These are phyloP conservation scores for Rhodotorula sp. DNA, from an alignment of 1,284 basidiomycete genomes.

Conservation along the genomic window DNA sequence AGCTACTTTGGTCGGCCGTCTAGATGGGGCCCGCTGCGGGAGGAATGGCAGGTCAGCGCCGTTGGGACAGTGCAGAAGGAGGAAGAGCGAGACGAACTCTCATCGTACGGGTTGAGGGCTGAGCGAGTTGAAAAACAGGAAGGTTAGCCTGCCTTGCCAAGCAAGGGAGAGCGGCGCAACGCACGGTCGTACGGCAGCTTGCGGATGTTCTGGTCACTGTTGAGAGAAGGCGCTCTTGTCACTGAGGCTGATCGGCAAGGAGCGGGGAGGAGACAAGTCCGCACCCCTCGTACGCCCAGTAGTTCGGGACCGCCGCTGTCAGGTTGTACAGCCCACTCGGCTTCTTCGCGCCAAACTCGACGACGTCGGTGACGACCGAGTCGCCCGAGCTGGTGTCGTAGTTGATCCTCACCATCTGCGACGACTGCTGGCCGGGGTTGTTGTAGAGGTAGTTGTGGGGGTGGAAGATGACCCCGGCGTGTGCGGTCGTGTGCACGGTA, in stretches of 20 bases:
- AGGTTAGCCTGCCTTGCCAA: neutral
- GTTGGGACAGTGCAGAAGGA: neutral
- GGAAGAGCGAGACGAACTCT: neutral
- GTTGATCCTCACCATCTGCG: slow-evolving; percentile 47
- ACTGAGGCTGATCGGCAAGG: slow-evolving; percentile 13
- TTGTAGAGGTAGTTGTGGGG: slow-evolving; percentile 48
- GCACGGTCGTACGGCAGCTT: slow-evolving; percentile 49
- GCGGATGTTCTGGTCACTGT: slow-evolving; percentile 43
- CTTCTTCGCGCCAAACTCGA: slow-evolving; percentile 43
- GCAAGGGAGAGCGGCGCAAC: too few relatives aligned
- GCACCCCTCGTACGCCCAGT: slow-evolving; percentile 11
- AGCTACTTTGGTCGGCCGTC: too few relatives aligned
- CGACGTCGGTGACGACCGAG: slow-evolving; percentile 34
- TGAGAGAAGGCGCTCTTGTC: too few relatives aligned
- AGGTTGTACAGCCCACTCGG: slow-evolving; percentile 44
- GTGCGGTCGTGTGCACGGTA: slow-evolving; percentile 45
- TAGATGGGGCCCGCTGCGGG: neutral
- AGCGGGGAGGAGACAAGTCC: neutral
- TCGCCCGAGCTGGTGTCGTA: slow-evolving; percentile 36
- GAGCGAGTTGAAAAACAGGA: neutral
- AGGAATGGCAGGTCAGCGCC: neutral
- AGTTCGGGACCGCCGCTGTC: slow-evolving; percentile 14
- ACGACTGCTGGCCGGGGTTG: slow-evolving; percentile 45
- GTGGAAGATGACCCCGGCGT: slow-evolving; percentile 44
- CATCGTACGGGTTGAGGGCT: slow-evolving; percentile 4